Percentiles rank a stretch among this genome's conserved stretches.
These are phyloP conservation scores for Plasmodium gallinaceum DNA, from an alignment of 169 alveolate species.

Conservation along the genomic window DNA sequence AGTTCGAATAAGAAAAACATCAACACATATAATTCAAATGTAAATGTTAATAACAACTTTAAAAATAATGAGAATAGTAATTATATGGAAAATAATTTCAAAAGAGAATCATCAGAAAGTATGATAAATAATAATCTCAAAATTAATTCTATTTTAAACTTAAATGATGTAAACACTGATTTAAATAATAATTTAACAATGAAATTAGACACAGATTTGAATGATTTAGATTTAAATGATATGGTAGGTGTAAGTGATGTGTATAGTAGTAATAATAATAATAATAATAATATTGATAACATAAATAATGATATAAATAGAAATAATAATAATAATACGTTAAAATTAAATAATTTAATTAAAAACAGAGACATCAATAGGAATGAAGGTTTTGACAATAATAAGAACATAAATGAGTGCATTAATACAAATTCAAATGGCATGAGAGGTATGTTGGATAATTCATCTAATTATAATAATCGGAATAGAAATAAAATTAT, in stretches of 20 bases:
- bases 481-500: conserved; percentile 20
- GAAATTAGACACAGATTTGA: conserved; percentile 10
- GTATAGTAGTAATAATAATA: not conserved
- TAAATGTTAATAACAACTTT: conserved; percentile 8
- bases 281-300: not conserved
- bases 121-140: conserved; percentile 4
- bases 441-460: conserved; percentile 19
- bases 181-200: conserved; percentile 23
- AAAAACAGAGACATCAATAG: conserved; percentile 26
- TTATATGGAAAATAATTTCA: conserved; percentile 17
- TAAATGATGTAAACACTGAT: conserved; percentile 9
- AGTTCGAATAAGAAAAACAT: conserved; percentile 36
- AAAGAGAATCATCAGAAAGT: conserved; percentile 52
- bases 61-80: conserved; percentile 7
- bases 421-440: conserved; percentile 21
- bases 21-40: conserved; percentile 17
- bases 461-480: not conserved
- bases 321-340: conserved; percentile 18
- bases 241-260: conserved; percentile 11
- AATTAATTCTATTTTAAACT: not conserved
- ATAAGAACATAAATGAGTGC: not conserved
- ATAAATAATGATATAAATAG: conserved; percentile 14
- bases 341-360: conserved; percentile 22
- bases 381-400: conserved; percentile 31
- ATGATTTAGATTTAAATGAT: conserved; percentile 18